Evolutionary conservation across 495 filamentous ascomycete species (phyloP).

Genomic region (Peziza echinospora): DNA sequence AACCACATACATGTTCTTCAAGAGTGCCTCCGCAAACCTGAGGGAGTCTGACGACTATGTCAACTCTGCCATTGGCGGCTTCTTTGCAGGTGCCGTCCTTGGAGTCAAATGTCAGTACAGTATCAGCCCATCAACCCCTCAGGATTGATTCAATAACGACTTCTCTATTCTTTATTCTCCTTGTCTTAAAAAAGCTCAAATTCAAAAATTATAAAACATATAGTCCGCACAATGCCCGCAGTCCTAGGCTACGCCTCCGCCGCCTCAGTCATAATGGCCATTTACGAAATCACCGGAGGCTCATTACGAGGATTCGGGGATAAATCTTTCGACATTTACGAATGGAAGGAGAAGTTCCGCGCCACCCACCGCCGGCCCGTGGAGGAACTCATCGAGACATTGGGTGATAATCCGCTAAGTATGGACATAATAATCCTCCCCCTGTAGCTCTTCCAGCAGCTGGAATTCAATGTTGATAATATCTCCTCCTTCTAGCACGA

Average conservation of each 20-base stretch:
- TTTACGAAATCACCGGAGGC: slow-evolving; percentile 62
- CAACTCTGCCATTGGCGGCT: slow-evolving; percentile 51
- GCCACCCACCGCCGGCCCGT: slow-evolving; percentile 53
- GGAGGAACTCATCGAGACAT: slow-evolving; percentile 55
- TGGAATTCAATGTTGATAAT: slow-evolving; percentile 38
- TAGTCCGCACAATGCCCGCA: slow-evolving; percentile 57
- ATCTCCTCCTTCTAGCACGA: background rate
- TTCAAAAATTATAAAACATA: too few species aligned
- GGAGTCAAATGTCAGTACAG: slow-evolving; percentile 40
- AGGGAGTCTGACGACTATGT: slow-evolving; percentile 50
- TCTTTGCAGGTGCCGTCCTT: slow-evolving; percentile 45
- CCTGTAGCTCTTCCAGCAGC: slow-evolving; percentile 25
- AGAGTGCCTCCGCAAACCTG: slow-evolving; percentile 51
- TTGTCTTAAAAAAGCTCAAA: background rate
- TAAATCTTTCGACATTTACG: slow-evolving; percentile 50
- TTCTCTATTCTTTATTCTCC: background rate
- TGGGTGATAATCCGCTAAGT: slow-evolving; percentile 39
- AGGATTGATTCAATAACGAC: too few species aligned
- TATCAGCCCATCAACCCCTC: too few species aligned
- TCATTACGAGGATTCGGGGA: slow-evolving; percentile 34
- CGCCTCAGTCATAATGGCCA: slow-evolving; percentile 39
- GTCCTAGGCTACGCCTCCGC: slow-evolving; percentile 55
- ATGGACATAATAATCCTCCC: background rate
- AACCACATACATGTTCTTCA: slow-evolving; percentile 56
- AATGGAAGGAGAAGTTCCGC: slow-evolving; percentile 52